Base-by-base conservation (phyloP, 2,329 filamentous ascomycete species). In the Botrytis pseudocinerea region DNA sequence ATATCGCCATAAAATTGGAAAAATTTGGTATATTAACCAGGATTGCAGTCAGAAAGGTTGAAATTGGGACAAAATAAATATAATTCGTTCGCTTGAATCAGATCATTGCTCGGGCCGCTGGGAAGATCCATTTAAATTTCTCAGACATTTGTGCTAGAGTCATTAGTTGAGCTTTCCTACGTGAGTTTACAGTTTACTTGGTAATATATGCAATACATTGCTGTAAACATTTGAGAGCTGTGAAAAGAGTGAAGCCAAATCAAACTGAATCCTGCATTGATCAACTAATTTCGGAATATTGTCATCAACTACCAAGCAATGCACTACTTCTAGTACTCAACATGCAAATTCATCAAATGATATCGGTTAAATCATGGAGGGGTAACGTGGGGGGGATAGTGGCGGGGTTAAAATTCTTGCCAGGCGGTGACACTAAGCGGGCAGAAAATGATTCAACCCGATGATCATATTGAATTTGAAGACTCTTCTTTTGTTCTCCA, bases 401-500 rank as follows among this genome's bases (percentile, higher is more conserved):
- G 35, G 65, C 65, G 65, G 65, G 65, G 65, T 69, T 16, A 32
- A 51, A 69, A 51, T 57, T 69, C 54, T 57, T 69, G 48, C 65
- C 38, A 59, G 65, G 48, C 65, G 65, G 65, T 69, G 65, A 28
- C 65, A 32, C 65, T 69, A 69, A 57, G 65, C 65, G 65, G 65
- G 65, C 65, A 69, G 35, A 69, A 68, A 69, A 69, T 57, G 65
- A 42, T 57, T 57, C 64, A 68, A 9, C 48, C 65, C 54, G 20
- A 68, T 68, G 25, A 64, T 64, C 6, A 46, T 14, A 44, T 42
- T 70, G 28, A 46, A 38, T 57, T 57, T 57, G 51, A 40, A 64
- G 59, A 64, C 40, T 71, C 69, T 70, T 63, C 42, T 40, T 51
- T 32, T 25, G 22, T 44, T 46, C 69, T 62, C 22, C 44, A 38